Percentiles rank a stretch among this genome's conserved stretches.
These are phyloP conservation scores for Wickerhamomyces hampshirensis DNA, from an alignment of 805 yeast genomes.

Conservation along the genomic window DNA sequence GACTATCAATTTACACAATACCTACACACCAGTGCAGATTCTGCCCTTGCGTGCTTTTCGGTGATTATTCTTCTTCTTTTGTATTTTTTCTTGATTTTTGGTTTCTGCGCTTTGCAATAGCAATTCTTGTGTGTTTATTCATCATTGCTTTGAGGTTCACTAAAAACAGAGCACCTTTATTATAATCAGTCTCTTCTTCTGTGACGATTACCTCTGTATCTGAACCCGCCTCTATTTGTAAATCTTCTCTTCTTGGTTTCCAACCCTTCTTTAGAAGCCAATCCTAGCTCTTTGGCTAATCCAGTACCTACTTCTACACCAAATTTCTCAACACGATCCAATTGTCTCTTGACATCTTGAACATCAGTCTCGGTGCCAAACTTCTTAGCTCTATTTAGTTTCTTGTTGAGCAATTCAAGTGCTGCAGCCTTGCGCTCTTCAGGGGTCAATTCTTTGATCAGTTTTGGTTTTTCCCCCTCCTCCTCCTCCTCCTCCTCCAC, in stretches of 20 bases:
- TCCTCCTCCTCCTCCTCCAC: slow-evolving; percentile 9
- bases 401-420: slow-evolving; percentile 59
- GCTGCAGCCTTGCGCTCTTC: slow-evolving; percentile 72
- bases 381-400: slow-evolving; percentile 68
- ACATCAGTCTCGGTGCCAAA: slow-evolving; percentile 57
- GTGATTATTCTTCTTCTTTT: background rate
- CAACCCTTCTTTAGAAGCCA: slow-evolving; percentile 25
- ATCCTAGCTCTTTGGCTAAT: slow-evolving; percentile 63
- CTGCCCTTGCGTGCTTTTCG: slow-evolving; percentile 3
- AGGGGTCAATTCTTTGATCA: slow-evolving; percentile 39
- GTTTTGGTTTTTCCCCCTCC: slow-evolving; percentile 25
- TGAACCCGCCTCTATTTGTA: slow-evolving; percentile 10
- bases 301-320: slow-evolving; percentile 70
- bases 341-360: slow-evolving; percentile 51
- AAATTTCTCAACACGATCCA: slow-evolving; percentile 75
- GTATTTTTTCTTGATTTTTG: too few relatives aligned
- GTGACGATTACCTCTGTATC: slow-evolving; percentile 6
- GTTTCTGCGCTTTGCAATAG: too few relatives aligned
- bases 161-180: background rate
- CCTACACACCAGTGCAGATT: too few relatives aligned
- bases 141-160: too few relatives aligned
- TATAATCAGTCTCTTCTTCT: slow-evolving; percentile 2
- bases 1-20: too few relatives aligned
- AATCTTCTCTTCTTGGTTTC: slow-evolving; percentile 4
- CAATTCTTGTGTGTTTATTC: too few relatives aligned